These are phyloP conservation scores for Plasmodium sp. DNA, from an alignment of 169 alveolate species.

Conservation along the genomic window DNA sequence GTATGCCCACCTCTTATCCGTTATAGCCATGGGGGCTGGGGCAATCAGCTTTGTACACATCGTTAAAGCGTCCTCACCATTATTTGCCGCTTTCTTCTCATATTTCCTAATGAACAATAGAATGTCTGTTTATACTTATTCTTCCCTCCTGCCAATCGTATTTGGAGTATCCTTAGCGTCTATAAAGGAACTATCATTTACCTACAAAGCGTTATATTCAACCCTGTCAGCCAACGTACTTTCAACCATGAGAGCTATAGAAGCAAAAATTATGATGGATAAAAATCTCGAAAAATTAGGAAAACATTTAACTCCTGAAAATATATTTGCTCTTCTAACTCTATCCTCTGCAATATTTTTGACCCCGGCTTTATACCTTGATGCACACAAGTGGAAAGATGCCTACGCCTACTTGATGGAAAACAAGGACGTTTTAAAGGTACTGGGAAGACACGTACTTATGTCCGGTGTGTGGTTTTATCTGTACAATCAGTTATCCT, in stretches of 20 bases:
- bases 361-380: conserved; percentile 77
- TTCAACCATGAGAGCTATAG: conserved; percentile 78
- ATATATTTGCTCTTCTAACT: conserved; percentile 77
- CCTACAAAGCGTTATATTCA: conserved; percentile 75
- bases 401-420: conserved; percentile 42
- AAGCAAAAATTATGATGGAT: conserved; percentile 81
- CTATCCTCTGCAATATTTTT: conserved; percentile 77
- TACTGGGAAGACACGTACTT: conserved; percentile 71
- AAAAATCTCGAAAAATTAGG: conserved; percentile 81
- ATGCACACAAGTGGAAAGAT: conserved; percentile 69
- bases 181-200: conserved; percentile 73
- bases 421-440: conserved; percentile 28
- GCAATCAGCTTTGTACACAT: conserved; percentile 81
- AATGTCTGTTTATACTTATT: conserved; percentile 78
- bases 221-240: conserved; percentile 77
- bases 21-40: conserved; percentile 82
- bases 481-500: conserved; percentile 79
- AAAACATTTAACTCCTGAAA: conserved; percentile 77
- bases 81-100: conserved; percentile 80
- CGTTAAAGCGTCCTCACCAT: conserved; percentile 83
- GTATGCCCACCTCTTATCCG: conserved; percentile 78
- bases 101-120: conserved; percentile 68
- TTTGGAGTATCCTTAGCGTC: conserved; percentile 86
- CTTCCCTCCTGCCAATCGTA: conserved; percentile 82
- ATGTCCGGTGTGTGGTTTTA: conserved; percentile 80